A percentile compares a stretch with the other conserved stretches of the same genome.
Evolutionary conservation across 768 basidiomycete genomes (phyloP).

Genomic region (Tremella mesenterica): DNA sequence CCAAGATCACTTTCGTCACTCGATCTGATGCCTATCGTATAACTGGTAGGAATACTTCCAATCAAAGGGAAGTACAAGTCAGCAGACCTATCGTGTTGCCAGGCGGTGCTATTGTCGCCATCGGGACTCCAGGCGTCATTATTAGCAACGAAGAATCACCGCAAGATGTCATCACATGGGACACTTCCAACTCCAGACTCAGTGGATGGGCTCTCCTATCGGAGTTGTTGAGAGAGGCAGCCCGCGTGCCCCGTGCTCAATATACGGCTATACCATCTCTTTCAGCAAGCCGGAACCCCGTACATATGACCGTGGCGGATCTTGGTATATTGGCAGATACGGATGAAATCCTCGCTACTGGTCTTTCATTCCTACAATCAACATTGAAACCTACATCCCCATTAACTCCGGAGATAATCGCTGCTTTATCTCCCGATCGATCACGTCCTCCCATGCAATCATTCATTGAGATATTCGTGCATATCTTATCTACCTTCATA

Average conservation of each 20-base stretch:
- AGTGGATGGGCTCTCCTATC: slow-evolving; percentile 63
- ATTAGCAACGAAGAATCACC: background rate
- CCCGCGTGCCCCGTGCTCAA: slow-evolving; percentile 12
- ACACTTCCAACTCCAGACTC: background rate
- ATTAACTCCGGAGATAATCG: slow-evolving; percentile 61
- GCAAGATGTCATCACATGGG: background rate
- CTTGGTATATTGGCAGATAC: slow-evolving; percentile 61
- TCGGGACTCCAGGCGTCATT: background rate
- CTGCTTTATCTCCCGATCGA: slow-evolving; percentile 72
- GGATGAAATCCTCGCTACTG: slow-evolving; percentile 60
- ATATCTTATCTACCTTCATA: background rate
- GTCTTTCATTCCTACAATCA: slow-evolving; percentile 69
- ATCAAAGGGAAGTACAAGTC: background rate
- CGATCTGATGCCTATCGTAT: background rate
- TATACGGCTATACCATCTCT: background rate
- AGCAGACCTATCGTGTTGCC: background rate
- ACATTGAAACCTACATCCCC: slow-evolving; percentile 60
- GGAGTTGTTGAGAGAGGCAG: slow-evolving; percentile 56
- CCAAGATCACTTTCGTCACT: background rate
- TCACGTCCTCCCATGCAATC: slow-evolving; percentile 58
- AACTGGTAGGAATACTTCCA: background rate
- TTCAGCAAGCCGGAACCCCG: slow-evolving; percentile 2
- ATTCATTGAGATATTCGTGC: slow-evolving; percentile 10
- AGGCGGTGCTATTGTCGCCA: background rate
- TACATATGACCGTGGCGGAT: slow-evolving; percentile 24